These are phyloP conservation scores for Gonapodya sp. DNA, from an alignment of 192 early-diverging fungal species.

Conservation along the genomic window DNA sequence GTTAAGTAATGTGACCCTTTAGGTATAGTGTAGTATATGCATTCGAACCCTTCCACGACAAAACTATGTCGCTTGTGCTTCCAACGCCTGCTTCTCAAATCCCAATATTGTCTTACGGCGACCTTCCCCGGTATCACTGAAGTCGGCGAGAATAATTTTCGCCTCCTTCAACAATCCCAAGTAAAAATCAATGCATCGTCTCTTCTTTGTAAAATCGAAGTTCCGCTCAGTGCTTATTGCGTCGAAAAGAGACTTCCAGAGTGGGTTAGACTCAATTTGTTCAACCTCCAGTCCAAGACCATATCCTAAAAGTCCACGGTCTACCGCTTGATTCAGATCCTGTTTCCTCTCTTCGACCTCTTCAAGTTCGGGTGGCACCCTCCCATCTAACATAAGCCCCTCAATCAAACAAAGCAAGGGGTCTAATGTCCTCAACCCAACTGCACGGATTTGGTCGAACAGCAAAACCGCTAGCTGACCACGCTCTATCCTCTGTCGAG, in stretches of 20 bases:
- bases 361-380: not conserved
- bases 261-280: not conserved
- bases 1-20: not conserved
- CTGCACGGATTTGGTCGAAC: conserved; percentile 25
- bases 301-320: not conserved
- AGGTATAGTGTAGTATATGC: not conserved
- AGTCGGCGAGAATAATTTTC: not conserved
- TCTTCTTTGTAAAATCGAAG: conserved; percentile 9
- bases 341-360: too few species aligned
- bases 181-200: not conserved
- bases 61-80: too few species aligned
- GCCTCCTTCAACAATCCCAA: not conserved
- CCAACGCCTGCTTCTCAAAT: too few species aligned
- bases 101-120: too few species aligned
- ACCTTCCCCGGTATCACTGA: too few species aligned
- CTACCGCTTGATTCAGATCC: not conserved
- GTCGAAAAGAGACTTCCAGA: conserved; percentile 4
- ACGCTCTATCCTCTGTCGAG: conserved; percentile 6
- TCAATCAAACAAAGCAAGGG: conserved; percentile 15
- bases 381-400: conserved; percentile 15
- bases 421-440: conserved; percentile 11
- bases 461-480: conserved; percentile 18
- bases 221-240: not conserved
- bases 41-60: not conserved
- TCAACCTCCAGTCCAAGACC: not conserved